Evolutionary conservation across 2,329 filamentous ascomycete genomes (phyloP).

Genomic region (Exophiala aquamarina): DNA sequence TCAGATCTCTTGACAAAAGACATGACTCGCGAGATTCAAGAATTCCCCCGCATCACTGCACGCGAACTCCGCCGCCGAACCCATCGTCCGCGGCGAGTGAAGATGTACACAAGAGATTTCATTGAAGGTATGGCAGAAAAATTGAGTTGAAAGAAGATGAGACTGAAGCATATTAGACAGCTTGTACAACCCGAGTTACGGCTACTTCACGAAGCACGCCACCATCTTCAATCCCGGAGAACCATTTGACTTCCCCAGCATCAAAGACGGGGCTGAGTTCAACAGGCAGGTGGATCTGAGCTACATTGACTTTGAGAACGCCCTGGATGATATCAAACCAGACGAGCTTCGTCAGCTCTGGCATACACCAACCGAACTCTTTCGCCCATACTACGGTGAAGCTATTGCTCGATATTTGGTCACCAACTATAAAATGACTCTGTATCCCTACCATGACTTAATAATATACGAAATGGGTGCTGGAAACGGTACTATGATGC

Average conservation of each 20-base stretch:
- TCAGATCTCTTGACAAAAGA: constrained; percentile 73
- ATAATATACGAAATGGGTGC: constrained; percentile 99
- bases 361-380: constrained; percentile 98
- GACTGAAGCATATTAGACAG: constrained; percentile 61
- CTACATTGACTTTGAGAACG: constrained; percentile 88
- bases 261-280: constrained; percentile 85
- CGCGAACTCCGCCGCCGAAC: constrained; percentile 69
- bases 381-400: constrained; percentile 94
- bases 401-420: constrained; percentile 95
- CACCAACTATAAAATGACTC: constrained; percentile 90
- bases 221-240: constrained; percentile 93
- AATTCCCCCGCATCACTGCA: constrained; percentile 83
- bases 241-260: constrained; percentile 80
- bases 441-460: constrained; percentile 93
- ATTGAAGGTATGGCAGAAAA: constrained; percentile 69
- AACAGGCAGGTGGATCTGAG: constrained; percentile 71
- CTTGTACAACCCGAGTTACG: constrained; percentile 90
- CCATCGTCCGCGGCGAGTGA: constrained; percentile 80
- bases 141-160: neutral
- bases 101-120: constrained; percentile 97
- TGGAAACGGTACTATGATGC: constrained; percentile 95
- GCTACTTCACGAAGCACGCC: constrained; percentile 94
- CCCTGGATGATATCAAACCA: constrained; percentile 69
- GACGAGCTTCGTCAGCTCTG: constrained; percentile 85
- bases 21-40: constrained; percentile 74